Evolutionary conservation across 495 filamentous ascomycete genomes (phyloP), one percentile per base, ranked within the genome.

Genomic region (Lepidopterella palustris): DNA sequence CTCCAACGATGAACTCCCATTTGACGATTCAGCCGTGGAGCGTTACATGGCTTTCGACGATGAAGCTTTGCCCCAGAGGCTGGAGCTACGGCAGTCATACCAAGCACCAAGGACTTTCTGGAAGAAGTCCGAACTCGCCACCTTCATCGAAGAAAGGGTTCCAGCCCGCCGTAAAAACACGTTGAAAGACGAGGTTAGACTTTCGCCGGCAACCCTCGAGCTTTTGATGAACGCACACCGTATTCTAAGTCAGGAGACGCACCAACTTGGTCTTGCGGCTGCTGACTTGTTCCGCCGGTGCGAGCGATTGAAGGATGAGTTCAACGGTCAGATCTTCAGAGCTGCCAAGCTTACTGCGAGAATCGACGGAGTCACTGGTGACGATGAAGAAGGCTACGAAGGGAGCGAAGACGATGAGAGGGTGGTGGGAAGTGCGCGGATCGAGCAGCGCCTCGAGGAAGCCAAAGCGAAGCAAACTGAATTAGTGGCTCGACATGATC

Each of bases 251-350:
- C 74, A 78, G 20, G 87, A 96, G 71, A 93, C 90, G 0, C 78
- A 86, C 62, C 74, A 76, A 5, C 77, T 96, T 25, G 85, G 87
- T 35, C 68, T 79, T 52, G 89, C 88, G 10, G 90, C 88, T 2
- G 82, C 90, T 0, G 89, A 95, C 65, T 76, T 96, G 8, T 95
- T 95, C 76, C 79, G 84, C 15, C 80, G 87, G 23, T 92, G 87
- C 64, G 82, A 90, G 65, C 76, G 85, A 13, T 73, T 96, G 40
- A 84, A 83, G 65, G 75, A 77, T 1, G 89, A 95, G 70, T 77
- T 95, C 53, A 72, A 74, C 26, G 82, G 85, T 31, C 90, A 95
- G 69, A 78, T 95, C 45, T 76, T 70, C 59, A 83, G 84, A 61
- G 79, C 84, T 4, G 80, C 81, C n/a, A 82, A 88, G 70, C 79